Evolutionary conservation across 139 green algal genomes (phyloP), one percentile per base, ranked within the genome.

Genomic region (Chlorella sorokiniana): DNA sequence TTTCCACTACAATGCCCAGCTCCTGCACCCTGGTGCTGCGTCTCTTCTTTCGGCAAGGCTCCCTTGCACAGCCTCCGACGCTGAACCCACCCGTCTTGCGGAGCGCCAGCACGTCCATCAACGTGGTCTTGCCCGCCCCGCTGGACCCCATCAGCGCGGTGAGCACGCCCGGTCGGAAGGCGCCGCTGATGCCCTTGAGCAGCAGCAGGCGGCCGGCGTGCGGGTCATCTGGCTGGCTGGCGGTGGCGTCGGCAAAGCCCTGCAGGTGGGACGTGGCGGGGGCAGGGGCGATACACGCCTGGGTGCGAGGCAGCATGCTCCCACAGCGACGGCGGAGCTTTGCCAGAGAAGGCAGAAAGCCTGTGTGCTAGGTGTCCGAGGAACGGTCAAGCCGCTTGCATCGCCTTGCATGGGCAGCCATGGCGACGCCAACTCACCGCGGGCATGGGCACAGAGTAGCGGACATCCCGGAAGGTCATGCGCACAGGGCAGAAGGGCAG

Each of bases 1-100:
- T n/a, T n/a, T n/a, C n/a, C n/a, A n/a, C n/a, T n/a, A n/a, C n/a
- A n/a, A n/a, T n/a, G n/a, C n/a, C n/a, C n/a, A 76, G 90, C 33
- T 45, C 40, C 38, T 81, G 59, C 40, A 88, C 45, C 70, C n/a
- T n/a, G n/a, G n/a, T n/a, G n/a, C n/a, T n/a, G n/a, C n/a, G n/a
- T n/a, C n/a, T n/a, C n/a, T n/a, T n/a, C n/a, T n/a, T 85, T 86
- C 33, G 87, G 85, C 76, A 81, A 81, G 56, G 91, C 91, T 35
- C 90, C 90, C 29, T 95, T 74, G 75, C 75, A 81, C 42, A 95
- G 80, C 51, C 93, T 88, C 40, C 91, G 91, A 29, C 77, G 79
- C 33, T 45, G 33, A 22, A 40, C 29, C 42, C 89, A 88, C 64
- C 81, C 0, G 87, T 95, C 80, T 95, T 95, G 71, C 83, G 52